A percentile compares a stretch with the other conserved stretches of the same genome.
Evolutionary conservation across 2,329 filamentous ascomycete genomes (phyloP).

Genomic region (Ophiostoma pallidulum): DNA sequence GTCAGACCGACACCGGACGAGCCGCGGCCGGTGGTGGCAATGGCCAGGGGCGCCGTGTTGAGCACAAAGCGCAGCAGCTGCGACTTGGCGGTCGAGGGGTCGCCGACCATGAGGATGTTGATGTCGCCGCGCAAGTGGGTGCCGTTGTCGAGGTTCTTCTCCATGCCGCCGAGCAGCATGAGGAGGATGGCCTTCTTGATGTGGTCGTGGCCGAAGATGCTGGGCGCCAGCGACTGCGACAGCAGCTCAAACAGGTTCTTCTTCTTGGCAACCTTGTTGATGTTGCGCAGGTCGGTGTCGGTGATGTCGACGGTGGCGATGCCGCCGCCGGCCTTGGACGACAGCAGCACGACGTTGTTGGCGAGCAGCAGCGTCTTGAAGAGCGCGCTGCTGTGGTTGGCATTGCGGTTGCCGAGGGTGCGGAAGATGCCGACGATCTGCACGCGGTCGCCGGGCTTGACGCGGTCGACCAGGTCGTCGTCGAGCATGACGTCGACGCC

Average conservation of each 20-base stretch:
- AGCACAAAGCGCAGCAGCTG: constrained; percentile 92
- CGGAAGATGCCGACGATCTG: constrained; percentile 95
- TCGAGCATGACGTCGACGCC: constrained; percentile 95
- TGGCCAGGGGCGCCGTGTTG: constrained; percentile 91
- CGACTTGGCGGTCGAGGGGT: constrained; percentile 98
- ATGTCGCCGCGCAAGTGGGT: constrained; percentile 97
- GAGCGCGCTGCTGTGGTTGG: constrained; percentile 77
- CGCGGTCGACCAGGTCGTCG: constrained; percentile 87
- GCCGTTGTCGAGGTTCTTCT: constrained; percentile 97
- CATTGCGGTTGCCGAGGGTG: constrained; percentile 89
- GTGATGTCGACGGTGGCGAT: constrained; percentile 88
- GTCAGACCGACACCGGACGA: constrained; percentile 97
- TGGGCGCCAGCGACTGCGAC: constrained; percentile 88
- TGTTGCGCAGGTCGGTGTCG: constrained; percentile 94
- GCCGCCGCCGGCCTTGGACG: constrained; percentile 90
- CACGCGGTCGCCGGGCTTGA: constrained; percentile 92
- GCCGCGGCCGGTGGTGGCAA: constrained; percentile 91
- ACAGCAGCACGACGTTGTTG: constrained; percentile 89
- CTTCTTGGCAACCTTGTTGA: constrained; percentile 95
- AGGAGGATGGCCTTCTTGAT: constrained; percentile 97
- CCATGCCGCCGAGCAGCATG: constrained; percentile 90
- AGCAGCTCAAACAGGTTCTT: constrained; percentile 87
- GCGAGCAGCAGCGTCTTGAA: constrained; percentile 92
- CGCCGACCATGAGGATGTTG: constrained; percentile 98
- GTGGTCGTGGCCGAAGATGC: constrained; percentile 93